Evolutionary conservation across 192 early-diverging fungal species (phyloP), one percentile per base, ranked within the genome.

Genomic region (Thamnidium elegans): DNA sequence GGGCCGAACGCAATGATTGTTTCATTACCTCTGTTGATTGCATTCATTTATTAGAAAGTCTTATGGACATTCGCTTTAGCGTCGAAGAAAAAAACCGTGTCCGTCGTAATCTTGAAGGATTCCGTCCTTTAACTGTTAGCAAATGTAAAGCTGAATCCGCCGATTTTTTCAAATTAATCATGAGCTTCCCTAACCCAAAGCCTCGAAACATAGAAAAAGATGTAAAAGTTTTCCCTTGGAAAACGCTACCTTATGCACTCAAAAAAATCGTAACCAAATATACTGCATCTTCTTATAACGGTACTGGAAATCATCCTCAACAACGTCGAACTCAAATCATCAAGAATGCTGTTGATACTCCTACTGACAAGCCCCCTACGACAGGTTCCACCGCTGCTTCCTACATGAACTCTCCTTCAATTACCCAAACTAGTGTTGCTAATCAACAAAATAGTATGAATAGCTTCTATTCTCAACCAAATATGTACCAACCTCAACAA

Each of bases 171-270:
- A 87, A 84, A 72, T 72, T 84, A 56, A 89, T 93, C 70, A 93
- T 93, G 91, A 76, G 79, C 10, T 93, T 87, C 69, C 82, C 84
- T 9, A 86, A 87, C 61, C 90, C 91, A 51, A 89, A 86, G 77
- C 91, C 91, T n/a, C 77, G 91, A 50, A 91, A 91, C 71, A 91
- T 90, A 58, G 90, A 90, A 77, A 93, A 93, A 72, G 90, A 93
- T 58, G 84, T 93, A 77, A 93, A 93, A 68, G 89, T 93, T 3
- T 93, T 89, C 70, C 81, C 84, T 6, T 93, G 91, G 91, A 80
- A 84, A 58, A 79, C 84, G 0, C 71, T 93, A 5, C 71, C 81
- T 8, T 71, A 81, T 26, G 90, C 87, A 0, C 76, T 91, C 45
- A 84, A 87, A 58, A 93, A 93, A 65, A 90, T 93, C 60, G 82